Evolutionary conservation across 2,329 filamentous ascomycete species (phyloP).

Genomic region (Paecilomyces fulvus): DNA sequence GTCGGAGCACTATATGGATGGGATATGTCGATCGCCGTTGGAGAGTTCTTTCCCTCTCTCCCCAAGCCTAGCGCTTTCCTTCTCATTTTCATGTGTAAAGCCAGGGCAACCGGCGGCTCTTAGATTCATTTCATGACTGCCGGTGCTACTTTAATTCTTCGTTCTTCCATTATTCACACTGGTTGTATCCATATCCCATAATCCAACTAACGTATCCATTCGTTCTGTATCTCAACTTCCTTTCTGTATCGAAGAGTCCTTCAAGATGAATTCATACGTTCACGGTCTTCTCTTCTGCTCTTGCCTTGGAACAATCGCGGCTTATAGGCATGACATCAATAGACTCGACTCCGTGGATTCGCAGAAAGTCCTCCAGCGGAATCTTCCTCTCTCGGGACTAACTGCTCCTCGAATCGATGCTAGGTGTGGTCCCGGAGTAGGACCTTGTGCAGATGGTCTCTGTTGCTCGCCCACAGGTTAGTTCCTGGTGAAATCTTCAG

Average conservation of each 20-base stretch:
- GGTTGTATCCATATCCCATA: not conserved
- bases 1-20: not conserved
- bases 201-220: not conserved
- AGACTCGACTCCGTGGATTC: not conserved
- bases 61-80: not conserved
- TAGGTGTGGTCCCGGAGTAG: conserved; percentile 27
- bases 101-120: not conserved
- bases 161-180: not conserved
- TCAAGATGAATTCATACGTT: not conserved
- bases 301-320: not conserved
- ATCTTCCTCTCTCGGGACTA: not conserved
- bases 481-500: not conserved
- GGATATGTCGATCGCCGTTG: not conserved
- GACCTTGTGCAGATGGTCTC: conserved; percentile 24
- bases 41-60: not conserved
- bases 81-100: not conserved
- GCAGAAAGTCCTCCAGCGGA: not conserved
- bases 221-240: not conserved
- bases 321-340: not conserved
- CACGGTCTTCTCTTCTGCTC: not conserved
- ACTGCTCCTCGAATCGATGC: conserved; percentile 6
- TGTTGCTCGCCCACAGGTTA: conserved; percentile 34
- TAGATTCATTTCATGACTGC: not conserved
- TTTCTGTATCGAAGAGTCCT: not conserved
- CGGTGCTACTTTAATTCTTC: not conserved